A percentile compares a stretch with the other conserved stretches of the same genome.
Evolutionary conservation across 1,139 yeast genomes (phyloP).

Genomic region (Spathaspora sp.): DNA sequence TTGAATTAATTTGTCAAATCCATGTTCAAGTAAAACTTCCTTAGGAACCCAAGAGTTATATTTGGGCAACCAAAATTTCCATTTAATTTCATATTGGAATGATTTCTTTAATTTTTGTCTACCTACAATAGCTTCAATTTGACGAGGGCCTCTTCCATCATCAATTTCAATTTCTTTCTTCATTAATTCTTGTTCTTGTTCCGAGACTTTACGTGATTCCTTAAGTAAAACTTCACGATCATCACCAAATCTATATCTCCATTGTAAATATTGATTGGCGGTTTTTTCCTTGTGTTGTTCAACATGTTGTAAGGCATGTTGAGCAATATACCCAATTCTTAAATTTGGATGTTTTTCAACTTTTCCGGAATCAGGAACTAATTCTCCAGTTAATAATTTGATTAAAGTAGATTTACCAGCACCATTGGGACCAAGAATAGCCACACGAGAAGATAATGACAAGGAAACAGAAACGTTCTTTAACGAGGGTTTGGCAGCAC

Average conservation of each 20-base stretch:
- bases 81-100: slow-evolving; percentile 94
- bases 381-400: slow-evolving; percentile 88
- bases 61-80: slow-evolving; percentile 92
- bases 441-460: slow-evolving; percentile 92
- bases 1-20: slow-evolving; percentile 85
- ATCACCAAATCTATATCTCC: slow-evolving; percentile 98
- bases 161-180: slow-evolving; percentile 71
- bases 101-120: slow-evolving; percentile 95
- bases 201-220: slow-evolving; percentile 86
- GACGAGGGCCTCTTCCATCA: slow-evolving; percentile 89
- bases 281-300: slow-evolving; percentile 97
- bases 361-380: slow-evolving; percentile 79
- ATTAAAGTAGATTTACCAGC: slow-evolving; percentile 98
- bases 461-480: slow-evolving; percentile 79
- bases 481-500: slow-evolving; percentile 82
- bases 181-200: slow-evolving; percentile 81
- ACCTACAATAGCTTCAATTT: slow-evolving; percentile 91
- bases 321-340: slow-evolving; percentile 98
- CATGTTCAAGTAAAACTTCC: slow-evolving; percentile 74
- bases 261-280: slow-evolving; percentile 94
- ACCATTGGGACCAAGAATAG: slow-evolving; percentile 96
- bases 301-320: slow-evolving; percentile 96
- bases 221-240: slow-evolving; percentile 95
- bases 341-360: slow-evolving; percentile 98
- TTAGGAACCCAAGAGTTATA: slow-evolving; percentile 92